A percentile compares a stretch with the other conserved stretches of the same genome.
Evolutionary conservation across 768 basidiomycete genomes (phyloP).

Genomic region (Suillus lakei): DNA sequence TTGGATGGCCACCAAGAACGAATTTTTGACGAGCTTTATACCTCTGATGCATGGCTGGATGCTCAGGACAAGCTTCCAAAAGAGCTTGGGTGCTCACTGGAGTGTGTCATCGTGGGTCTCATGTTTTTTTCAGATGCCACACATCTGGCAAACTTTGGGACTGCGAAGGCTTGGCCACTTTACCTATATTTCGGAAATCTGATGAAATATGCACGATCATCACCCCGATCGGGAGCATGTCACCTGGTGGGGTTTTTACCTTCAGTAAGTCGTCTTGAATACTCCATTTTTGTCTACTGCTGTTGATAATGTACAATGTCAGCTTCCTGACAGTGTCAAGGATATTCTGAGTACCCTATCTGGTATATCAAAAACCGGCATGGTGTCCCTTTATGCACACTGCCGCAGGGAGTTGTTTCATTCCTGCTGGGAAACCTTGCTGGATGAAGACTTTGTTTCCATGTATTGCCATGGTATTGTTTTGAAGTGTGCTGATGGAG

Average conservation of each 20-base stretch:
- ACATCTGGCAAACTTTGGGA: conserved; percentile 24
- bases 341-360: not conserved
- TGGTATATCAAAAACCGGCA: not conserved
- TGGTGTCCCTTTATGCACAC: not conserved
- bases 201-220: conserved; percentile 20
- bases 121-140: not conserved
- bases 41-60: conserved; percentile 19
- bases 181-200: conserved; percentile 23
- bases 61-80: conserved; percentile 23
- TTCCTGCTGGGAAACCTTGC: conserved; percentile 14
- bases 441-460: conserved; percentile 20
- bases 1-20: conserved; percentile 11
- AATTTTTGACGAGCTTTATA: conserved; percentile 23
- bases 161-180: conserved; percentile 23
- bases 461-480: conserved; percentile 21
- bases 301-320: not conserved
- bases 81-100: conserved; percentile 18
- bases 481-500: conserved; percentile 18
- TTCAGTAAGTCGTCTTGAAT: conserved; percentile 21
- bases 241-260: conserved; percentile 16
- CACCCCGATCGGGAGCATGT: conserved; percentile 17
- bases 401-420: conserved; percentile 15
- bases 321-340: conserved; percentile 1
- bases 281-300: not conserved
- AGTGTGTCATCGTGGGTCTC: conserved; percentile 7